phyloP scores from a whole-genome alignment of 148 eudicot genomes.

The Linanthus parryae region DNA sequence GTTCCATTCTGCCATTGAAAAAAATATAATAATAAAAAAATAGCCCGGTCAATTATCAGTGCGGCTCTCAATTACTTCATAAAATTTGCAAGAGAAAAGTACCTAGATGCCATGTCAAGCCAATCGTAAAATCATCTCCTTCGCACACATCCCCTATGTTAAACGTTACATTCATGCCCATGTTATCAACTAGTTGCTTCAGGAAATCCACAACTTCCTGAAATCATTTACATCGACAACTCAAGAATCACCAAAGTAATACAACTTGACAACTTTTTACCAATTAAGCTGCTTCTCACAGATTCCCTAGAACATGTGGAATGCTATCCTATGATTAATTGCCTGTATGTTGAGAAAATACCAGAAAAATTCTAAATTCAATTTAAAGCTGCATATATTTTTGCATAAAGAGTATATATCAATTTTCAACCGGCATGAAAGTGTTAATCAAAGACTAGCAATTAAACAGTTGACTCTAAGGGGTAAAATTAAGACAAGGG shows the following conservation, averaged over 20 bases:
- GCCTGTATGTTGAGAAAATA: too few species aligned
- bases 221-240: neutral
- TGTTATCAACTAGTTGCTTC: conserved; percentile 36
- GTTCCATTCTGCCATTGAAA: conserved; percentile 67
- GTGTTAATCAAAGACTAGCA: too few species aligned
- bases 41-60: neutral
- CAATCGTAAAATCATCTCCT: conserved; percentile 46
- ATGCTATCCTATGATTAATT: too few species aligned
- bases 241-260: too few species aligned
- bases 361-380: too few species aligned
- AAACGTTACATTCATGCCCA: conserved; percentile 64
- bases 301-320: too few species aligned
- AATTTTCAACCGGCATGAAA: too few species aligned
- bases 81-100: neutral
- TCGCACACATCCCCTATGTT: conserved; percentile 37
- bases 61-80: neutral
- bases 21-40: neutral
- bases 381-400: neutral
- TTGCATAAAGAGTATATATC: too few species aligned
- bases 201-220: conserved; percentile 60
- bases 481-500: too few species aligned
- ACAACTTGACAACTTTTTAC: too few species aligned
- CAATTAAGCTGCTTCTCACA: too few species aligned
- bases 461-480: too few species aligned
- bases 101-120: conserved; percentile 78